phyloP scores from a whole-genome alignment of 2,329 filamentous ascomycete species.

The Sclerotinia nivalis region DNA sequence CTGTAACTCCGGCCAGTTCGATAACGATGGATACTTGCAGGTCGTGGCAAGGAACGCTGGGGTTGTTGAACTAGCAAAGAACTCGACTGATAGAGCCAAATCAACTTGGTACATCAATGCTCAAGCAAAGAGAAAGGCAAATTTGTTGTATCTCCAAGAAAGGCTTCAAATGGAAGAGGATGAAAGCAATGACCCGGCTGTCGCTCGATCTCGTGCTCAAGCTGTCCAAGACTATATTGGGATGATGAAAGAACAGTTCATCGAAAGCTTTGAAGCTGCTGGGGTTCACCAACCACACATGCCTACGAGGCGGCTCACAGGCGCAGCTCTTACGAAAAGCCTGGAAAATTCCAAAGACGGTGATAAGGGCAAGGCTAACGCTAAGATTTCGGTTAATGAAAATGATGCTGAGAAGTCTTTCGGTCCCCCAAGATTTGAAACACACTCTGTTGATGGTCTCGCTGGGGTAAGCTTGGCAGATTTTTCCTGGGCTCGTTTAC shows the following conservation, averaged over 20 bases:
- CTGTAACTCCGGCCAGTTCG: background rate
- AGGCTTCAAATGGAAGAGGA: background rate
- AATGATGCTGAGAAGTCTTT: background rate
- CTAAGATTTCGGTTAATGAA: background rate
- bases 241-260: background rate
- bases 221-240: background rate
- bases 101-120: conserved; percentile 7
- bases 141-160: background rate
- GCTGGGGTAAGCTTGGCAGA: background rate
- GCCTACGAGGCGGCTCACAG: background rate
- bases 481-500: background rate
- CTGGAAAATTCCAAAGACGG: background rate
- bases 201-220: background rate
- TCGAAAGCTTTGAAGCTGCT: background rate
- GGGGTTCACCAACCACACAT: conserved; percentile 7
- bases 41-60: background rate
- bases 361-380: background rate
- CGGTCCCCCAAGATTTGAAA: background rate
- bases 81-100: background rate
- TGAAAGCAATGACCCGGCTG: background rate
- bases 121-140: background rate
- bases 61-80: conserved; percentile 2
- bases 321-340: background rate
- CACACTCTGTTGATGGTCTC: background rate
- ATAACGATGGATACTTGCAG: background rate